Percentiles rank a stretch among this genome's conserved stretches.
Conservation (phyloP, 495 filamentous ascomycete species). For the Haplographium delicatum region DNA sequence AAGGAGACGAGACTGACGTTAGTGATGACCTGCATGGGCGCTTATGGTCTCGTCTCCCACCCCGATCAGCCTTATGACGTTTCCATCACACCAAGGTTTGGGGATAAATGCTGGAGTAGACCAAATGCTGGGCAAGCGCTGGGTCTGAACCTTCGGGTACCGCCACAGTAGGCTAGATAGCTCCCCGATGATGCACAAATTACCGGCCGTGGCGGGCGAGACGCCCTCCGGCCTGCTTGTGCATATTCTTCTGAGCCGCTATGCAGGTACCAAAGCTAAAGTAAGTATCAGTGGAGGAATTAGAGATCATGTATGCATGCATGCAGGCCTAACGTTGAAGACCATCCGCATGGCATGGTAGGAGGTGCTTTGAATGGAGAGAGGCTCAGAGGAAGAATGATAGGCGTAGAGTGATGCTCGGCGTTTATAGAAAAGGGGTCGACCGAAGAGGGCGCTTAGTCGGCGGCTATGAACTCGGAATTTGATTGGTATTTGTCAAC, state of each 20-base stretch:
- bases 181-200: slow-evolving; percentile 10
- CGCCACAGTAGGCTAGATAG: background rate
- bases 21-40: slow-evolving; percentile 20
- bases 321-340: slow-evolving; percentile 15
- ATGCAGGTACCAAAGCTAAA: slow-evolving; percentile 15
- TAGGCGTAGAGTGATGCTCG: background rate
- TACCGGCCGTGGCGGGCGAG: slow-evolving; percentile 8
- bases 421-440: slow-evolving; percentile 13
- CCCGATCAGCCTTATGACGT: slow-evolving; percentile 17
- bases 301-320: background rate
- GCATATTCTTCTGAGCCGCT: slow-evolving; percentile 10
- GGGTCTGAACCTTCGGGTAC: background rate
- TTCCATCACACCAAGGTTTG: background rate
- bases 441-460: slow-evolving; percentile 11
- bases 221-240: slow-evolving; percentile 7
- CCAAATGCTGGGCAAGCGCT: slow-evolving; percentile 6
- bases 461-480: slow-evolving; percentile 2
- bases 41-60: slow-evolving; percentile 2
- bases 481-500: slow-evolving; percentile 14
- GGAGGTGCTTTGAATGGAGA: slow-evolving; percentile 14
- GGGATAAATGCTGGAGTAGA: background rate
- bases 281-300: background rate
- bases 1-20: slow-evolving; percentile 10
- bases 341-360: slow-evolving; percentile 12
- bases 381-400: background rate